phyloP scores from a whole-genome alignment of 2,329 filamentous ascomycete genomes.

The Aspergillus niger region DNA sequence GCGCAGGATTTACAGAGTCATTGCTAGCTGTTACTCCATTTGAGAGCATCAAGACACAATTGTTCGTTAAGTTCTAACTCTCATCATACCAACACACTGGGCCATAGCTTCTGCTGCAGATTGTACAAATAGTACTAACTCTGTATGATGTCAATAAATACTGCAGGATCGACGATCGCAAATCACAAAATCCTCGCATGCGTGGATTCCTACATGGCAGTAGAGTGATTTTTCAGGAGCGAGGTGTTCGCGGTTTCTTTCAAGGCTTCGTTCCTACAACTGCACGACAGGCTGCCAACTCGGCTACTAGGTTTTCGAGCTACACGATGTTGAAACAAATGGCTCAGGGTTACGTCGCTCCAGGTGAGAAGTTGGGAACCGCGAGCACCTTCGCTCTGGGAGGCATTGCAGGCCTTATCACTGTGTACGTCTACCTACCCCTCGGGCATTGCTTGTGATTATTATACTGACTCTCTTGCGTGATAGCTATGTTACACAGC shows the following conservation, averaged over 20 bases:
- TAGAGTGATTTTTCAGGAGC: conserved; percentile 81
- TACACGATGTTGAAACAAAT: conserved; percentile 91
- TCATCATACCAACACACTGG: background rate
- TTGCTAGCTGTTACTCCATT: conserved; percentile 93
- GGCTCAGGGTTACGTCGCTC: conserved; percentile 86
- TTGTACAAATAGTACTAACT: background rate
- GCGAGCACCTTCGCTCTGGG: conserved; percentile 89
- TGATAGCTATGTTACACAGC: conserved; percentile 59
- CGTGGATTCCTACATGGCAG: conserved; percentile 90
- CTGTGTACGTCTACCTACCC: conserved; percentile 59
- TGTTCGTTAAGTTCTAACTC: conserved; percentile 55
- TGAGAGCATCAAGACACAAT: conserved; percentile 96
- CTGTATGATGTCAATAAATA: conserved; percentile 4
- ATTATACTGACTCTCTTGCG: conserved; percentile 13
- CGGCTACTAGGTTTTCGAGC: conserved; percentile 83
- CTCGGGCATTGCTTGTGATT: background rate
- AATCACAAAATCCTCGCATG: conserved; percentile 80
- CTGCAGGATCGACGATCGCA: conserved; percentile 88
- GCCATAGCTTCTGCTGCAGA: background rate
- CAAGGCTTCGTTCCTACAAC: conserved; percentile 96
- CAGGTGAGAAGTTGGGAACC: conserved; percentile 90
- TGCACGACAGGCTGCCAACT: conserved; percentile 91
- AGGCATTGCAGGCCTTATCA: conserved; percentile 84
- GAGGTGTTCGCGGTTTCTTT: conserved; percentile 90
- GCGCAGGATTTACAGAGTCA: conserved; percentile 91